Evolutionary conservation across 495 filamentous ascomycete species (phyloP), one percentile per base, ranked within the genome.

Genomic region (Staphylotrichum tortipilum): DNA sequence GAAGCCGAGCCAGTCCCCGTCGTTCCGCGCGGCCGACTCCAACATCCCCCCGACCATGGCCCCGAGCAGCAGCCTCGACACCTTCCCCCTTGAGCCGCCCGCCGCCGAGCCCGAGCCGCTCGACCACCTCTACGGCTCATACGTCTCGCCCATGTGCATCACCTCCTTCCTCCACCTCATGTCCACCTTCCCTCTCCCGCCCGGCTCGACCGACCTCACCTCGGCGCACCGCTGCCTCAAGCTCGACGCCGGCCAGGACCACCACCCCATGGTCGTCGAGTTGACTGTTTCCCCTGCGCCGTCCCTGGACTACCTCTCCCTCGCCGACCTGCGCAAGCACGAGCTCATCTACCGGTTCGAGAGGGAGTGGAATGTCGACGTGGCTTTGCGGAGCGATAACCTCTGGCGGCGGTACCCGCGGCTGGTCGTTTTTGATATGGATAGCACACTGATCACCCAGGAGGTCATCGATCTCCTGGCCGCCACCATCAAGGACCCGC

Each of bases 401-500:
- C 72, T 87, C n/a, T 88, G 82, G 71, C 78, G 84, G 35, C 76
- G 80, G 19, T 77, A 89, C 62, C 85, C 88, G 61, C 81, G 86
- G 3, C 70, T 98, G 5, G 89, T 86, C 2, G 82, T 94, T 22
- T 98, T 98, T 57, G 92, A 98, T 62, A 98, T 98, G 92, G 92
- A 98, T 66, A 89, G 84, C 52, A 98, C 92, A 0, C 75, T 98
- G 48, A 96, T 98, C 56, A 80, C 90, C 49, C 88, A 98, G 61
- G 92, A 98, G 71, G 88, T 94, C 19, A 95, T 98, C 59, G 92
- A 98, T 58, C 82, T 96, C 59, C 83, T 98, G 47, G 92, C 92
- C 18, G 79, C 81, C 29, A 81, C 82, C 26, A 80, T 92, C 44
- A 67, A 62, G 15, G 67, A 74, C 37, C 73, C 69, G 22, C 71